Conservation (phyloP, 257 asterid genomes). For the Solanum etuberosum region DNA sequence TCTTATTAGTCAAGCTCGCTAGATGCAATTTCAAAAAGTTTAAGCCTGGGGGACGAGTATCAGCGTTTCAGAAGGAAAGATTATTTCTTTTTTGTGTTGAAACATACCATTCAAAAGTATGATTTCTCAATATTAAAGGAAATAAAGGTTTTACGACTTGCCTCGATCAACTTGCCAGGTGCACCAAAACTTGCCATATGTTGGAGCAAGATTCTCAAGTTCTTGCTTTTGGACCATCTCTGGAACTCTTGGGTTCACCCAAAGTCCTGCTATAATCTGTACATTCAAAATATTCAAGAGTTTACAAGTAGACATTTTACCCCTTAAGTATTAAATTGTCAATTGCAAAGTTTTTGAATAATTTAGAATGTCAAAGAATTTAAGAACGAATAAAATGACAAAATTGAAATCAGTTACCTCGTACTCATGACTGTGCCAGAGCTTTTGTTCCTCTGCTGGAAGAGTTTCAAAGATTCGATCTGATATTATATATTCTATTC, state of each 20-base stretch:
- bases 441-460: constrained; percentile 64
- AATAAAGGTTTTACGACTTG: not conserved
- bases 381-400: not conserved
- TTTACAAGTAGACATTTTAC: not conserved
- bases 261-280: constrained; percentile 63
- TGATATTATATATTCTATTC: constrained; percentile 76
- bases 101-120: not conserved
- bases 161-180: constrained; percentile 94
- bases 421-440: constrained; percentile 83
- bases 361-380: not conserved
- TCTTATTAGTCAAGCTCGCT: not conserved
- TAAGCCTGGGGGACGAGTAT: not conserved
- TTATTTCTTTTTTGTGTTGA: not conserved
- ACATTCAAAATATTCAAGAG: not conserved
- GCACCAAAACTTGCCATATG: constrained; percentile 91
- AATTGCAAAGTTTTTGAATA: not conserved
- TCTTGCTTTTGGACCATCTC: constrained; percentile 57
- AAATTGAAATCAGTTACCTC: constrained; percentile 24
- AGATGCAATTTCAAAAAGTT: too few relatives aligned
- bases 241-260: constrained; percentile 70
- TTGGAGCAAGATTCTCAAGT: constrained; percentile 37
- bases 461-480: constrained; percentile 40
- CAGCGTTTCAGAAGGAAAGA: not conserved
- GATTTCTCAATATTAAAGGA: not conserved
- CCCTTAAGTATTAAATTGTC: not conserved